Base-by-base conservation (phyloP, 73 alveolate species). In the Paramecium primaurelia region DNA sequence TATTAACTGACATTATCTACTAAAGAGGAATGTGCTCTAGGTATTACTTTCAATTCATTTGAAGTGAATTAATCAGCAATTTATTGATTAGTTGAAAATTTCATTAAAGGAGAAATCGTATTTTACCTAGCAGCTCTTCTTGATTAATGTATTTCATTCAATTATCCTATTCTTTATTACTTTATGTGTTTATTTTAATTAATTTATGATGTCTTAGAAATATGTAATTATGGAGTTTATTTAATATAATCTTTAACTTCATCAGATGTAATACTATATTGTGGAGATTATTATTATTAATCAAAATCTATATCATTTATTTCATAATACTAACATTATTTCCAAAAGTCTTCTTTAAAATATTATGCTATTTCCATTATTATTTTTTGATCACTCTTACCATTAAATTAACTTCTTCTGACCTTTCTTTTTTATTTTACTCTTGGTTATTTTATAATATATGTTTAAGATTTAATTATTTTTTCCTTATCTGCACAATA, bases 401-500 rank as follows among this genome's bases (percentile, higher is more conserved):
- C 36, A n/a, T 20, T 30, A 75, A 75, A 37, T 20, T n/a, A 38
- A 36, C 22, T 75, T 75, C 37, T 75, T 5, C 12, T 42, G 1
- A 22, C 64, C 37, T 42, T 75, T 75, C 60, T 38, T 12, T 30
- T 30, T 12, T 3, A 0, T 6, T 34, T 30, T 75, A 12, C 34
- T 37, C 88, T 75, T 5, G 34, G 38, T 75, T 75, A 20, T 75
- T 38, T 75, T 1, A 7, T 12, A 1, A 12, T 36, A 37, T 18
- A 75, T 3, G 38, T 16, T n/a, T 38, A 40, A 16, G 20, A 36
- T 75, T 75, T 75, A 26, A 75, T 38, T 34, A 75, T 75, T 20
- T 42, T 75, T 75, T 75, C 88, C 18, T 38, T 75, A 75, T 75
- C 88, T 36, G 88, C 59, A 38, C 60, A 30, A 75, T 30, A 75